A percentile compares a stretch with the other conserved stretches of the same genome.
Conservation (phyloP, 192 early-diverging fungal genomes). For the Phycomyces blakesleeanus region DNA sequence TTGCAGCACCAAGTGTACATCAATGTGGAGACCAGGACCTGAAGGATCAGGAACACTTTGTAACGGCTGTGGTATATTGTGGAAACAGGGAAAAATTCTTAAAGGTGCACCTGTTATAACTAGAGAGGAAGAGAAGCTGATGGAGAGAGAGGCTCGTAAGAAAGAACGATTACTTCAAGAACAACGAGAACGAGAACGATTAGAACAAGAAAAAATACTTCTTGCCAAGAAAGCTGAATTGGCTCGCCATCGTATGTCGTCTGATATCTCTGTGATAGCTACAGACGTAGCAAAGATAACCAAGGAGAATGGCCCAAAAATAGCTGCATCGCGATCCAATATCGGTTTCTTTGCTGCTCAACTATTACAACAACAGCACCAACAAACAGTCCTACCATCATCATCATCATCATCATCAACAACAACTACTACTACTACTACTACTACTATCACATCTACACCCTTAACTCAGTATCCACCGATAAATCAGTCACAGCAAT, state of each 20-base stretch:
- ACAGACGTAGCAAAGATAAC: background rate
- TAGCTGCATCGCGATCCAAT: background rate
- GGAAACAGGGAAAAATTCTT: conserved; percentile 29
- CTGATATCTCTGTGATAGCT: background rate
- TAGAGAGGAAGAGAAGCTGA: conserved; percentile 22
- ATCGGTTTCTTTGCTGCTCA: conserved; percentile 17
- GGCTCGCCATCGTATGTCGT: background rate
- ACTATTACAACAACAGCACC: conserved; percentile 11
- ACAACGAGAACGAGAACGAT: conserved; percentile 5
- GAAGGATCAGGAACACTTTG: conserved; percentile 26
- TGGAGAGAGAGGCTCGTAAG: conserved; percentile 12
- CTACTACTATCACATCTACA: background rate
- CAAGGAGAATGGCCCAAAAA: background rate
- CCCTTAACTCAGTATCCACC: background rate
- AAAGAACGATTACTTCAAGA: conserved; percentile 4
- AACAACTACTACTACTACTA: no score
- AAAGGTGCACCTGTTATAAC: conserved; percentile 27
- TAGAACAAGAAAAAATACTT: background rate
- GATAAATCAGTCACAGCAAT: background rate
- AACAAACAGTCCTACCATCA: background rate
- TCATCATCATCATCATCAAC: background rate
- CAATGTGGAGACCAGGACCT: conserved; percentile 33
- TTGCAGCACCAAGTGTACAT: conserved; percentile 28
- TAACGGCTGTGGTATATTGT: conserved; percentile 28
- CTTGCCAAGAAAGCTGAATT: background rate